phyloP scores from a whole-genome alignment of 129 eudicot species.

The Logfia minima region DNA sequence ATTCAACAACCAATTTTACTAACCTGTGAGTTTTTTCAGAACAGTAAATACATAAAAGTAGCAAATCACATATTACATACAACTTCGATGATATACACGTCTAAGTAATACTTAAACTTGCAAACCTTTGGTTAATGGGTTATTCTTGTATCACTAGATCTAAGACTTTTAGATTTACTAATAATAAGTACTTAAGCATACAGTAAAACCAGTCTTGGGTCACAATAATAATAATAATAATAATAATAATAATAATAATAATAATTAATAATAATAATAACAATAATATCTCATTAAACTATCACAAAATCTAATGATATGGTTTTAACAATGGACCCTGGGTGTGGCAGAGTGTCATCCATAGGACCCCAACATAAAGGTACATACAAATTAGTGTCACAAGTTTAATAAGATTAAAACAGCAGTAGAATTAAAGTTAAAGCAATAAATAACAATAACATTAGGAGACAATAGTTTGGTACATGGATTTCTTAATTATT shows the following conservation, averaged over 20 bases:
- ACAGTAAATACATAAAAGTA: neutral
- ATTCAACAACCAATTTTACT: conserved; percentile 8
- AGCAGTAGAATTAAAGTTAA: conserved; percentile 1
- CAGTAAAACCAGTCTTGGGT: neutral
- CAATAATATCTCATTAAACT: neutral
- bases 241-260: no score
- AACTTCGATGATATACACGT: neutral
- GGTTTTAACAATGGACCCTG: neutral
- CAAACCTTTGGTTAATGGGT: neutral
- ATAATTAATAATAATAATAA: no score
- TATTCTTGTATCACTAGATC: neutral
- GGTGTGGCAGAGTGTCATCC: neutral
- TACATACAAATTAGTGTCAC: conserved; percentile 1
- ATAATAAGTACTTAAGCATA: neutral
- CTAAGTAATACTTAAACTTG: no score
- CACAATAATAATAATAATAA: neutral
- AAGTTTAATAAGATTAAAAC: conserved; percentile 14
- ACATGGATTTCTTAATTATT: neutral
- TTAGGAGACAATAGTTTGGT: conserved; percentile 22
- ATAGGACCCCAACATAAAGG: conserved; percentile 17
- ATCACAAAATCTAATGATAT: neutral
- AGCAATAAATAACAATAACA: neutral
- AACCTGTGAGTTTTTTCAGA: neutral
- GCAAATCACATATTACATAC: neutral
- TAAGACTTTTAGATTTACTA: neutral